Conservation (phyloP, 345 rosid genomes). For the Eucalyptus camaldulensis region DNA sequence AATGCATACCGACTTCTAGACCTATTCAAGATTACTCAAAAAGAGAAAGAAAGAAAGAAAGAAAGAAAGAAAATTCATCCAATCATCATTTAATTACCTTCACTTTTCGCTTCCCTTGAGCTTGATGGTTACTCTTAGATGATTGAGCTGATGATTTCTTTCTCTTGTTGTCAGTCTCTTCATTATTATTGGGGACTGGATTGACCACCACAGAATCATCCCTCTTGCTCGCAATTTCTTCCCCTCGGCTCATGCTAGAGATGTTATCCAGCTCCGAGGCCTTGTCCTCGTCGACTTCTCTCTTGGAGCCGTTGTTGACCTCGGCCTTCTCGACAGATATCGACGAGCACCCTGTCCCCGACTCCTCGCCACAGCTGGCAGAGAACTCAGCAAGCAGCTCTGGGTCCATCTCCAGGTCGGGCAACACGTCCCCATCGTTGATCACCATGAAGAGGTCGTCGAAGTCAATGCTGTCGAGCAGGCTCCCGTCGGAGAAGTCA, state of each 20-base stretch:
- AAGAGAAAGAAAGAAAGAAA: background rate
- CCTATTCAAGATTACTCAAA: background rate
- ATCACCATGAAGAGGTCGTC: conserved; percentile 69
- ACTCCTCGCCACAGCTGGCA: conserved; percentile 45
- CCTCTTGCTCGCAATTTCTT: conserved; percentile 26
- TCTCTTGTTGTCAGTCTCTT: conserved; percentile 18
- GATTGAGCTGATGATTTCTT: conserved; percentile 19
- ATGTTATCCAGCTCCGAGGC: background rate
- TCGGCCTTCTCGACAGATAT: conserved; percentile 7
- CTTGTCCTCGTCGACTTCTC: conserved; percentile 8
- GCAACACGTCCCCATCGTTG: conserved; percentile 43
- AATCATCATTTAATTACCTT: conserved; percentile 22
- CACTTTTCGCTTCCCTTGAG: conserved; percentile 41
- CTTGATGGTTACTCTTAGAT: conserved; percentile 4
- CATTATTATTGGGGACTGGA: conserved; percentile 4
- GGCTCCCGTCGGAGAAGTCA: conserved; percentile 33
- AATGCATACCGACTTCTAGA: background rate
- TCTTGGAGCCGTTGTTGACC: background rate
- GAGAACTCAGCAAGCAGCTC: conserved; percentile 67
- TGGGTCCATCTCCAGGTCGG: conserved; percentile 76
- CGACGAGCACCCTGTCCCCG: conserved; percentile 21
- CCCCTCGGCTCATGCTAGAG: conserved; percentile 6
- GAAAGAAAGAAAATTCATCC: background rate
- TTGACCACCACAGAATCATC: conserved; percentile 16
- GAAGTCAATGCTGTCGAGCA: conserved; percentile 62